Percentiles rank a stretch among this genome's conserved stretches.
Evolutionary conservation across 345 rosid genomes (phyloP).

Genomic region (Eucalyptus leucophloia): DNA sequence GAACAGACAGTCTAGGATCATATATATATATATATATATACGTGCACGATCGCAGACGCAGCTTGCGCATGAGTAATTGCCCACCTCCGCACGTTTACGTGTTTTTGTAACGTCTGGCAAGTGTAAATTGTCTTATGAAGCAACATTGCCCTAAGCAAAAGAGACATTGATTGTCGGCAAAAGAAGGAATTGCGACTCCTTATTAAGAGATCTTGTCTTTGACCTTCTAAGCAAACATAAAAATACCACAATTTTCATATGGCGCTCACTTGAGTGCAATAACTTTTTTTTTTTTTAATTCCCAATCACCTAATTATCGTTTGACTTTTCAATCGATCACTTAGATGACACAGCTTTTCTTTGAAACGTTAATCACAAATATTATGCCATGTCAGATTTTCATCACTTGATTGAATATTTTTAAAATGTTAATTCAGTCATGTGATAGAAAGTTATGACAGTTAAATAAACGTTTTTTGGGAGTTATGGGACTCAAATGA

Average conservation of each 20-base stretch:
- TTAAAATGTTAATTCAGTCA: too few species aligned
- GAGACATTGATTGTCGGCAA: background rate
- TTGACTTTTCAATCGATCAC: too few species aligned
- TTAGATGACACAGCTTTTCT: too few species aligned
- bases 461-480: too few species aligned
- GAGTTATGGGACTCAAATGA: accelerated
- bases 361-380: too few species aligned
- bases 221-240: background rate
- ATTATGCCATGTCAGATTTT: accelerated
- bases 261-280: accelerated
- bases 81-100: background rate
- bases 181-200: background rate
- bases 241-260: accelerated
- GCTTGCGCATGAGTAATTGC: background rate
- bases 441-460: accelerated
- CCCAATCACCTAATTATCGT: accelerated
- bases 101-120: background rate
- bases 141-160: background rate
- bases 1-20: background rate
- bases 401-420: too few species aligned
- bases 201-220: background rate
- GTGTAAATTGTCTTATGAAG: background rate
- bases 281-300: too few species aligned
- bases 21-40: background rate
- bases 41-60: background rate